Evolutionary conservation across 331 rosid genomes (phyloP), one percentile per base, ranked within the genome.

Genomic region (Rhamnella rubrinervis): DNA sequence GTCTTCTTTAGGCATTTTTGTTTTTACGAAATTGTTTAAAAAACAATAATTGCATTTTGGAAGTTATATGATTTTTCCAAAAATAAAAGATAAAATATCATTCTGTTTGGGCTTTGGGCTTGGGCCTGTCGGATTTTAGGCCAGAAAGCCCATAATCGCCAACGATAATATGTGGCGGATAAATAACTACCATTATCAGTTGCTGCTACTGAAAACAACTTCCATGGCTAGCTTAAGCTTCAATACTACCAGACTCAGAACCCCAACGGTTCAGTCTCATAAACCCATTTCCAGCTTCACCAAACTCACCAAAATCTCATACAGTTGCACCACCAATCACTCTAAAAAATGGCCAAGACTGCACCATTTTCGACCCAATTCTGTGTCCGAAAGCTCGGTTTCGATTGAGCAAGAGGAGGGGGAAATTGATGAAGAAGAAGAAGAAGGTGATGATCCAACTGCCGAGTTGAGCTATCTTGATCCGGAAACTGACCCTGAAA

Each of bases 171-270:
- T 66, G 87, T 71, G 89, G 85, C 41, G 49, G 83, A 83, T 70
- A 80, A 70, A 80, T 77, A 82, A 84, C 86, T 55, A 71, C 75
- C 77, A 47, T 2, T 68, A 14, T 35, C 58, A 13, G 57, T 64
- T 59, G 80, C 39, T 47, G 53, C 75, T 60, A 0, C 75, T 0
- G 0, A 26, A 71, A 63, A 67, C 12, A 21, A 16, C 70, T 64
- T 63, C 90, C 84, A 88, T 91, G 96, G 96, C 97, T 66, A 79
- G 89, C 78, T 83, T 93, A 58, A 87, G 81, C 84, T 88, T 93
- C 81, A 86, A 82, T 67, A 63, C 88, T 49, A 57, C 90, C 57
- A 77, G 89, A 81, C 76, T 91, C 74, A 85, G 80, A 87, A 80
- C 74, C 74, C 83, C 85, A 63, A 23, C 79, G 0, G 38, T 87